Evolutionary conservation across 345 rosid species (phyloP).

Genomic region (Capsella bursapastoris): DNA sequence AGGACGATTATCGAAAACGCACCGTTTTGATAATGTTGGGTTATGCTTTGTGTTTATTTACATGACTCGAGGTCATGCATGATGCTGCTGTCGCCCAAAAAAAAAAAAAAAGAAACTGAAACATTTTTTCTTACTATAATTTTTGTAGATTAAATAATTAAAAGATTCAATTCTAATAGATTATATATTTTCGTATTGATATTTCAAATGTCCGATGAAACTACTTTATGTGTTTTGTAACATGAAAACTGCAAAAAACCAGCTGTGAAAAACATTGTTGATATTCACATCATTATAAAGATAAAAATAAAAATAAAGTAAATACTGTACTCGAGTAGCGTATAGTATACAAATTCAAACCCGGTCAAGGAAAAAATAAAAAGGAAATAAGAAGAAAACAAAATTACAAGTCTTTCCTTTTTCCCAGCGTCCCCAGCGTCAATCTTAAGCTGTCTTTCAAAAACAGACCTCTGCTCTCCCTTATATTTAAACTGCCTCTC

Average conservation of each 20-base stretch:
- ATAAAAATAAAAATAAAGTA: neutral
- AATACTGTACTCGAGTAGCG: neutral
- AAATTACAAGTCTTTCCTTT: conserved; percentile 26
- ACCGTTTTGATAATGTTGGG: conserved; percentile 5
- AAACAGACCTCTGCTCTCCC: conserved; percentile 15
- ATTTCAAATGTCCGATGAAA: too few species aligned
- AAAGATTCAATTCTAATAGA: too few species aligned
- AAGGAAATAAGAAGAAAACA: conserved; percentile 8
- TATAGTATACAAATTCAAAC: conserved; percentile 3
- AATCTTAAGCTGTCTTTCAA: conserved; percentile 69
- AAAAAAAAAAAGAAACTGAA: too few species aligned
- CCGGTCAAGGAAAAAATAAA: conserved; percentile 10
- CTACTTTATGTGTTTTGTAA: too few species aligned
- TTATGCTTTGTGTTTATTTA: neutral
- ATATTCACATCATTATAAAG: too few species aligned
- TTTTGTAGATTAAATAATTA: too few species aligned
- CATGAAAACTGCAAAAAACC: too few species aligned
- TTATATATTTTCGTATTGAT: too few species aligned
- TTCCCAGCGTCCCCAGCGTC: conserved; percentile 59
- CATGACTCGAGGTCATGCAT: neutral
- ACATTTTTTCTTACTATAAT: too few species aligned
- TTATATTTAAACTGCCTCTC: conserved; percentile 19
- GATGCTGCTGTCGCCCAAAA: too few species aligned
- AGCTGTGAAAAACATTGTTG: too few species aligned
- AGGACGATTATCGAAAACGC: conserved; percentile 8